These are phyloP conservation scores for Rosa multiflora DNA, from an alignment of 306 rosid genomes.

Conservation along the genomic window DNA sequence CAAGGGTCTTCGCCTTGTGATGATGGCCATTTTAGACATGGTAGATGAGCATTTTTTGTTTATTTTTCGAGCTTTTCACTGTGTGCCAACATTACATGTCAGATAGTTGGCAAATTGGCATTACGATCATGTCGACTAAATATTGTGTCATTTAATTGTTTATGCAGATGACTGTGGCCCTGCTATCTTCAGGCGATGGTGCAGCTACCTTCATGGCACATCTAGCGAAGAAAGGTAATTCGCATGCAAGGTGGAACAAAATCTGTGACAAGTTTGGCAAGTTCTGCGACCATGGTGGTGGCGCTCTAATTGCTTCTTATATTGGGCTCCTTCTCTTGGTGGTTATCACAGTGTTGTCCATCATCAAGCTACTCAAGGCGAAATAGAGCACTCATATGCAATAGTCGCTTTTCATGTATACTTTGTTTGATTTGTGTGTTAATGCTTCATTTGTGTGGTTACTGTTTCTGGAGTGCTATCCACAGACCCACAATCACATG, in stretches of 20 bases:
- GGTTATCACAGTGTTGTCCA: slow-evolving; percentile 54
- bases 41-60: slow-evolving; percentile 29
- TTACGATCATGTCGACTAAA: background rate
- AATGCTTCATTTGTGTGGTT: background rate
- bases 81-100: background rate
- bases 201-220: slow-evolving; percentile 88
- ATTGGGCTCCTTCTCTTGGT: slow-evolving; percentile 61
- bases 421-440: slow-evolving; percentile 9
- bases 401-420: background rate
- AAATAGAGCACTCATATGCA: slow-evolving; percentile 3
- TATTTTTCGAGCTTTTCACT: background rate
- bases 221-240: slow-evolving; percentile 77
- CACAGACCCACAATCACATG: background rate
- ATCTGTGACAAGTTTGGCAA: slow-evolving; percentile 72
- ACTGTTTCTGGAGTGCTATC: background rate
- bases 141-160: background rate
- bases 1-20: slow-evolving; percentile 60
- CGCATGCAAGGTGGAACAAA: slow-evolving; percentile 88
- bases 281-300: slow-evolving; percentile 63
- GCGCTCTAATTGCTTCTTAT: slow-evolving; percentile 68
- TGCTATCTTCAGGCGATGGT: slow-evolving; percentile 73
- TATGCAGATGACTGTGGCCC: slow-evolving; percentile 48
- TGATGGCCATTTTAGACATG: slow-evolving; percentile 79
- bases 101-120: background rate
- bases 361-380: slow-evolving; percentile 42